Conservation (phyloP, 139 green algal genomes). For the Yamagishiella unicocca region DNA sequence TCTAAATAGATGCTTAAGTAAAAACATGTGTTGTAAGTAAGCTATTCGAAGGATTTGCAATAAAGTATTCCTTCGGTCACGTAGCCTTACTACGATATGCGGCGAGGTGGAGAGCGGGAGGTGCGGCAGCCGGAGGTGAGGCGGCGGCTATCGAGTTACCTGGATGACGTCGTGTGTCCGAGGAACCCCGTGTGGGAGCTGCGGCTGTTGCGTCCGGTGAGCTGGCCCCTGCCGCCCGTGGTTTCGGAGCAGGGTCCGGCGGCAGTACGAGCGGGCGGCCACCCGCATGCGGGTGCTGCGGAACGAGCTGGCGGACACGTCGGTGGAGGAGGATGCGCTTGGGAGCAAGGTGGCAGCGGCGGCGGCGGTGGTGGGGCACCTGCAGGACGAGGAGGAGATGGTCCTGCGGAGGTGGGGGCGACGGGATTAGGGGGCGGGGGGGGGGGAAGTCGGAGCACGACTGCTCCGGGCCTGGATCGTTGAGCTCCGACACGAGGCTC, state of each 20-base stretch:
- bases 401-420: conserved; percentile 8
- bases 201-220: no score
- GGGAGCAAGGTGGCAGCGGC: conserved; percentile 17
- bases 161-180: no score
- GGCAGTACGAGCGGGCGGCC: conserved; percentile 42
- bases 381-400: conserved; percentile 40
- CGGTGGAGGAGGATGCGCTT: conserved; percentile 37
- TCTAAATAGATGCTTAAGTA: no score
- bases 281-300: conserved; percentile 53
- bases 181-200: no score
- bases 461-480: neutral
- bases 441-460: neutral
- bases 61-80: no score
- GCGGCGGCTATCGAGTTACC: no score
- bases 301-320: conserved; percentile 57
- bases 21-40: no score
- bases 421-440: neutral
- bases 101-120: no score
- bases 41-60: no score
- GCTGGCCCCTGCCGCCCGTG: no score
- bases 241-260: conserved; percentile 56
- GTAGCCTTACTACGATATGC: no score
- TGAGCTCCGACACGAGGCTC: neutral
- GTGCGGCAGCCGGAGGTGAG: no score
- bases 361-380: conserved; percentile 35